phyloP scores from a whole-genome alignment of 495 filamentous ascomycete genomes.

The Monascus purpureus region DNA sequence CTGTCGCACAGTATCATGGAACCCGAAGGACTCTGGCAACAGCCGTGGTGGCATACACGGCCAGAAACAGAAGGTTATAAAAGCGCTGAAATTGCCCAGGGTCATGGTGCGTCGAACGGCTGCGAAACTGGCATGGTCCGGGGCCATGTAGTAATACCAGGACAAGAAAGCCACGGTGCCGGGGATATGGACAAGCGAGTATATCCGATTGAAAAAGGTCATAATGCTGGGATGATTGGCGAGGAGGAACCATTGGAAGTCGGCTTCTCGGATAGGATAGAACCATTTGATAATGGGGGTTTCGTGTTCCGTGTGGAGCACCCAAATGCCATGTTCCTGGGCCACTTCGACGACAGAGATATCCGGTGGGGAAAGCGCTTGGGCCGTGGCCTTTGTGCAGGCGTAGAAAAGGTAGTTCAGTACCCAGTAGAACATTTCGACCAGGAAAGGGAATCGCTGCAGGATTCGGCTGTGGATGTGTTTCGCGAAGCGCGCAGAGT shows the following conservation, averaged over 20 bases:
- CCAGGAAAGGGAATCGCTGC: constrained; percentile 38
- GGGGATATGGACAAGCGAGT: constrained; percentile 53
- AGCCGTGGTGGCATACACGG: constrained; percentile 54
- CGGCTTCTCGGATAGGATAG: constrained; percentile 39
- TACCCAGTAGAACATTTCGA: constrained; percentile 59
- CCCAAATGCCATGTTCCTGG: constrained; percentile 44
- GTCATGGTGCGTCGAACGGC: constrained; percentile 47
- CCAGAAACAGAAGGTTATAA: constrained; percentile 46
- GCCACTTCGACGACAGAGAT: constrained; percentile 53
- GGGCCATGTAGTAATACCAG: constrained; percentile 52
- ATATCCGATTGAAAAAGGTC: constrained; percentile 47
- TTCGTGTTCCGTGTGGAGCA: constrained; percentile 49
- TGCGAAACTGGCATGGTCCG: constrained; percentile 39
- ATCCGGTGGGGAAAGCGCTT: constrained; percentile 18
- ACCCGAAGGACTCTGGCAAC: constrained; percentile 44
- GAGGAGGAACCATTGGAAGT: constrained; percentile 49
- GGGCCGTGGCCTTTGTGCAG: constrained; percentile 44
- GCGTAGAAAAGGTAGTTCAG: constrained; percentile 53
- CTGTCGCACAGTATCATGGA: constrained; percentile 49
- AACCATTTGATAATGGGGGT: constrained; percentile 32
- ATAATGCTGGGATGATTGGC: constrained; percentile 36
- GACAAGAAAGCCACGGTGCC: constrained; percentile 51
- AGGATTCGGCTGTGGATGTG: constrained; percentile 41
- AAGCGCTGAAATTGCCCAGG: constrained; percentile 47
- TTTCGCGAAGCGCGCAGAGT: constrained; percentile 41